phyloP scores from a whole-genome alignment of 2,329 filamentous ascomycete species.

The Microcyclospora pomicola region DNA sequence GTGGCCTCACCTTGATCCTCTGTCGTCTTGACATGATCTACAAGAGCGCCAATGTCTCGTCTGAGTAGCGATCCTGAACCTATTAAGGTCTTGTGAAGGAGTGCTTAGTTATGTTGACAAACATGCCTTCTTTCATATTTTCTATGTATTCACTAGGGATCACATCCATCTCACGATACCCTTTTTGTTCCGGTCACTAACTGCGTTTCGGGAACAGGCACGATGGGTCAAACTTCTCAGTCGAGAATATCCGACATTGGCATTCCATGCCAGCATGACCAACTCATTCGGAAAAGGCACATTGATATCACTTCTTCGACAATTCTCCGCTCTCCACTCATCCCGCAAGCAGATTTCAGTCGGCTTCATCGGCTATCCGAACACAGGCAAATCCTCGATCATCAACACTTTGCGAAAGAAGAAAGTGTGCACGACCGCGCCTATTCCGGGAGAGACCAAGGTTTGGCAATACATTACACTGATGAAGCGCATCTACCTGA shows the following conservation, averaged over 20 bases:
- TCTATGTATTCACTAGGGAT: too few relatives aligned
- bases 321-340: constrained; percentile 81
- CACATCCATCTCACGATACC: not conserved
- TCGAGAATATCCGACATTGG: constrained; percentile 83
- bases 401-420: constrained; percentile 94
- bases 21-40: constrained; percentile 83
- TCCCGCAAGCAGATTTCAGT: constrained; percentile 91
- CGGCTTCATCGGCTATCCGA: constrained; percentile 79
- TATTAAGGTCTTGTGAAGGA: constrained; percentile 54
- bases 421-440: constrained; percentile 84
- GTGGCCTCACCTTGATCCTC: constrained; percentile 50
- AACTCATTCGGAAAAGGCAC: constrained; percentile 96
- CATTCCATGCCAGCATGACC: constrained; percentile 87
- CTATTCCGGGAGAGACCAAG: constrained; percentile 92
- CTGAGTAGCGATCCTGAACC: constrained; percentile 90
- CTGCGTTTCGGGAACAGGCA: constrained; percentile 44
- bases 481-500: constrained; percentile 88
- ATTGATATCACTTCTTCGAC: constrained; percentile 76
- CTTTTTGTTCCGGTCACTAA: not conserved
- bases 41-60: constrained; percentile 62
- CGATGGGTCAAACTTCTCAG: constrained; percentile 82
- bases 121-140: constrained; percentile 39
- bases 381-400: constrained; percentile 90
- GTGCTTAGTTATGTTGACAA: constrained; percentile 98
- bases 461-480: constrained; percentile 96